These are phyloP conservation scores for Rhodomyrtus tomentosa DNA, from an alignment of 345 rosid species.

Conservation along the genomic window DNA sequence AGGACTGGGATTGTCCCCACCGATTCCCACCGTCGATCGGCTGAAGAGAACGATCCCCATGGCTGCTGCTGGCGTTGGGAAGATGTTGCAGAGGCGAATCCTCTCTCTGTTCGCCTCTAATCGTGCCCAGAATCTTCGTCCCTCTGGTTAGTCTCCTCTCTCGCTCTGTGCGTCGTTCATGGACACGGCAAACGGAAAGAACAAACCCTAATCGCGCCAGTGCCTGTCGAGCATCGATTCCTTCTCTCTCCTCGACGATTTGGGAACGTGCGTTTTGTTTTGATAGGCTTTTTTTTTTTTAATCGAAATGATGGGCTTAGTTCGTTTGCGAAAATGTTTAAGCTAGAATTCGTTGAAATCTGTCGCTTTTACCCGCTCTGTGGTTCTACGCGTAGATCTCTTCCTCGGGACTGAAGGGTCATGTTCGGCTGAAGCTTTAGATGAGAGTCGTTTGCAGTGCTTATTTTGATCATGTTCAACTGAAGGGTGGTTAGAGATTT, in stretches of 20 bases:
- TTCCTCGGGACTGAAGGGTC: neutral
- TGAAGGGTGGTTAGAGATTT: neutral
- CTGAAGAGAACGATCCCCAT: neutral
- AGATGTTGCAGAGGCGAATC: constrained; percentile 17
- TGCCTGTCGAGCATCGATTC: neutral
- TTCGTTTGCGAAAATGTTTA: neutral
- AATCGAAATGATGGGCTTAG: too few relatives aligned
- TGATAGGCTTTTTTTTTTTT: too few relatives aligned
- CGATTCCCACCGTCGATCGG: neutral
- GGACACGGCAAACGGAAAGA: neutral
- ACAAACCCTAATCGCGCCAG: neutral
- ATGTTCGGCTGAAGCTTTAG: neutral
- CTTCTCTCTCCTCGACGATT: neutral
- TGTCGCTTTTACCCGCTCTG: neutral
- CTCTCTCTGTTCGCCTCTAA: constrained; percentile 8
- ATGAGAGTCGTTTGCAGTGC: neutral
- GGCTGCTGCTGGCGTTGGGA: constrained; percentile 5
- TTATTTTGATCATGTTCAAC: neutral
- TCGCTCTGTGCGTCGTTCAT: neutral
- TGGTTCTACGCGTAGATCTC: neutral
- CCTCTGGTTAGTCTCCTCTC: constrained; percentile 8
- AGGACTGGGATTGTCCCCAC: neutral
- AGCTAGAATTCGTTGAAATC: neutral
- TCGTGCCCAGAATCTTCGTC: neutral
- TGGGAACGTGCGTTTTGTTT: accelerated